phyloP scores from a whole-genome alignment of 768 basidiomycete species.

The Multifurca ochricompacta region DNA sequence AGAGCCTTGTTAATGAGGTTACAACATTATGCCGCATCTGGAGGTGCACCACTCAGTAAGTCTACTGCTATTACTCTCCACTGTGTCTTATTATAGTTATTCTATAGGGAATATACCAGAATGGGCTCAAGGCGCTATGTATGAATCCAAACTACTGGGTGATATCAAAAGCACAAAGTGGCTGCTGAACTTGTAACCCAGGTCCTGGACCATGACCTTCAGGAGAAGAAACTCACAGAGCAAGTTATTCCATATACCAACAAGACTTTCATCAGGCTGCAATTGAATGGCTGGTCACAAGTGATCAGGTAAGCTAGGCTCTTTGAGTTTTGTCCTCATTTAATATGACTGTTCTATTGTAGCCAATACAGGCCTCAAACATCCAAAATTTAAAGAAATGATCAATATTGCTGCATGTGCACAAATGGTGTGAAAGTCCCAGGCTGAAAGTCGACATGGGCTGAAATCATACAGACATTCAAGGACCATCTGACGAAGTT shows the following conservation, averaged over 20 bases:
- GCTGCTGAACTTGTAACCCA: background rate
- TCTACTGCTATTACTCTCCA: too few species aligned
- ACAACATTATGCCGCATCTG: too few species aligned
- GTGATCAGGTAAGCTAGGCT: background rate
- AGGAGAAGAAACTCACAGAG: background rate
- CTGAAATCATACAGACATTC: conserved; percentile 28
- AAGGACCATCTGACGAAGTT: conserved; percentile 11
- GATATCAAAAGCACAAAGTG: background rate
- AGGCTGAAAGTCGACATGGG: conserved; percentile 23
- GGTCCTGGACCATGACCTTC: background rate
- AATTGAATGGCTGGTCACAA: background rate
- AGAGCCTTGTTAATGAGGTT: too few species aligned
- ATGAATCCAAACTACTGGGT: background rate
- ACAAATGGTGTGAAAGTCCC: conserved; percentile 34
- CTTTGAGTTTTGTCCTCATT: too few species aligned
- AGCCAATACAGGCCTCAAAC: background rate
- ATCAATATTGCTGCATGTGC: conserved; percentile 19
- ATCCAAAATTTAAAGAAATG: background rate
- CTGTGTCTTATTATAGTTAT: too few species aligned
- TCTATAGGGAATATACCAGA: too few species aligned
- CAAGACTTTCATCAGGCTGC: background rate
- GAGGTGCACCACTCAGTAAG: too few species aligned
- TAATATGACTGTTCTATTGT: background rate
- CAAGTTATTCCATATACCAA: background rate
- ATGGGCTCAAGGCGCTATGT: too few species aligned